phyloP scores from a whole-genome alignment of 768 basidiomycete species.

The Multifurca ochricompacta region DNA sequence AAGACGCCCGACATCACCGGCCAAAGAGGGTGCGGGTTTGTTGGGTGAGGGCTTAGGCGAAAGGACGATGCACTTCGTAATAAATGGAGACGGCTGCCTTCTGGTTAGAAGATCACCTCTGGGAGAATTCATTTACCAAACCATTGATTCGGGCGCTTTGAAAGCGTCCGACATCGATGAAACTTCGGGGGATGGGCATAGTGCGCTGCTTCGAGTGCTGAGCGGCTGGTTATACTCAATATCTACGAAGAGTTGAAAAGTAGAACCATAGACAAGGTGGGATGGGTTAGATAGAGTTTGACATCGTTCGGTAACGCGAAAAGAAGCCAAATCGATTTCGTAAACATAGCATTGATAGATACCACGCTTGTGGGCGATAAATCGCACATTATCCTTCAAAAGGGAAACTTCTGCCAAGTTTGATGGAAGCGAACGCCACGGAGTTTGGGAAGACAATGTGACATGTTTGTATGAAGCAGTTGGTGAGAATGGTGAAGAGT shows the following conservation, averaged over 20 bases:
- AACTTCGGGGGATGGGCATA: constrained; percentile 1
- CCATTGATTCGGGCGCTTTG: neutral
- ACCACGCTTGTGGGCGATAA: constrained; percentile 6
- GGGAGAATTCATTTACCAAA: neutral
- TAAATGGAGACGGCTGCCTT: neutral
- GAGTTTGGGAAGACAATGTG: constrained; percentile 11
- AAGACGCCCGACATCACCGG: neutral
- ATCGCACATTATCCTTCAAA: neutral
- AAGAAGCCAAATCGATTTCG: neutral
- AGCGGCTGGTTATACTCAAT: neutral
- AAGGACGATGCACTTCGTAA: neutral
- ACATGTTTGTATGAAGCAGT: neutral
- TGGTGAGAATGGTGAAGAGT: neutral
- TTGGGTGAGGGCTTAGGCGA: neutral
- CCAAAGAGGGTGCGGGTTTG: neutral
- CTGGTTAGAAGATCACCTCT: neutral
- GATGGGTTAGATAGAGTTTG: neutral
- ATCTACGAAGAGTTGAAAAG: neutral
- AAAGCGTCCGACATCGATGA: neutral
- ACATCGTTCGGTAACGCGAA: neutral
- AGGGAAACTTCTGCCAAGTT: neutral
- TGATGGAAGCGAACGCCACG: constrained; percentile 15
- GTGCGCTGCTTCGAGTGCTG: neutral
- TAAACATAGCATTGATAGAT: neutral
- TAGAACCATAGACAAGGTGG: neutral